Conservation (phyloP, 2,329 filamentous ascomycete species). For the Penicillium sp. region DNA sequence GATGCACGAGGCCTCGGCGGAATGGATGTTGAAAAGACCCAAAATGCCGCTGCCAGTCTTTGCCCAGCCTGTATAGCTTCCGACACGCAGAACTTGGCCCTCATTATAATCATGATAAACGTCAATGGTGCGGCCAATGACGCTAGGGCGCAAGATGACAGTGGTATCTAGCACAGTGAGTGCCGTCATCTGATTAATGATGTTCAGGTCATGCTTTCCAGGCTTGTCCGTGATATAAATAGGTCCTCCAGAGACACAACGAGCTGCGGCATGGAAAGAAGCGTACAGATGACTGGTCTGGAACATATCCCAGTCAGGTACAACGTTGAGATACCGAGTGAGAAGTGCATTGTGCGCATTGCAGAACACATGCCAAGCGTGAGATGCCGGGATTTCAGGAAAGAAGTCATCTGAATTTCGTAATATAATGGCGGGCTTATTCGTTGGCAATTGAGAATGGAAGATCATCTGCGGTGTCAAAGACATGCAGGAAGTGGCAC, state of each 20-base stretch:
- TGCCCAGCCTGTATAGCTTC: conserved; percentile 73
- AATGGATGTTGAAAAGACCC: conserved; percentile 82
- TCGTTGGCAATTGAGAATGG: conserved; percentile 78
- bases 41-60: conserved; percentile 76
- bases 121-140: conserved; percentile 73
- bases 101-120: conserved; percentile 80
- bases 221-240: conserved; percentile 94
- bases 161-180: conserved; percentile 73
- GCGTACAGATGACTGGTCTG: conserved; percentile 73
- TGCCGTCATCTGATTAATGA: conserved; percentile 84
- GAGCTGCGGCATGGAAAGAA: conserved; percentile 84
- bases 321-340: conserved; percentile 80
- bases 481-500: conserved; percentile 93
- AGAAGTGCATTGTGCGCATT: conserved; percentile 90
- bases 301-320: conserved; percentile 86
- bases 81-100: conserved; percentile 74
- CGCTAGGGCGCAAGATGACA: conserved; percentile 79
- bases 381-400: conserved; percentile 77
- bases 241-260: conserved; percentile 87
- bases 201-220: conserved; percentile 74
- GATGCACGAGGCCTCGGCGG: conserved; percentile 68
- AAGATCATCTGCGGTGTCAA: conserved; percentile 86
- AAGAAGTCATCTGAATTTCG: conserved; percentile 93
- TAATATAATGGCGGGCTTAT: conserved; percentile 73
- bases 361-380: conserved; percentile 93